phyloP scores from a whole-genome alignment of 2,329 filamentous ascomycete genomes.

The Microsporum audouinii region DNA sequence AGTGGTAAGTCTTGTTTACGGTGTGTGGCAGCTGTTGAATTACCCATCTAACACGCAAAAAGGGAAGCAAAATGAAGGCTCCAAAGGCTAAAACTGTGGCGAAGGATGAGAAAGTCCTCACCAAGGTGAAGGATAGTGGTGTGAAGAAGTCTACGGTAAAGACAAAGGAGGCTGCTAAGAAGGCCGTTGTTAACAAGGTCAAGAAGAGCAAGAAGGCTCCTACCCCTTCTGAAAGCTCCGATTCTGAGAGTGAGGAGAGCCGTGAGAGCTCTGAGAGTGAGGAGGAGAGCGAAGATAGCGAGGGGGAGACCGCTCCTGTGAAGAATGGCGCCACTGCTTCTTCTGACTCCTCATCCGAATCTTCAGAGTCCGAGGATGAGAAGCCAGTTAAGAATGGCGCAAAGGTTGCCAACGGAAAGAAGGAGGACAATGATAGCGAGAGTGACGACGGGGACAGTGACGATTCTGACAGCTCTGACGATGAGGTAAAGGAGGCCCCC shows the following conservation, averaged over 20 bases:
- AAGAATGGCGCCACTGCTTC: constrained; percentile 21
- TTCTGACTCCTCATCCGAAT: constrained; percentile 20
- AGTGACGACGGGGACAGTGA: constrained; percentile 22
- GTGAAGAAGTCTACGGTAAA: constrained; percentile 34
- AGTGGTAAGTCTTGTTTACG: background rate
- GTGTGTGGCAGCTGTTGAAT: background rate
- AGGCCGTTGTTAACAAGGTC: constrained; percentile 13
- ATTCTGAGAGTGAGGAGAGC: constrained; percentile 12
- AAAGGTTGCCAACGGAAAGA: constrained; percentile 14
- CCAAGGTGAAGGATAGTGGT: constrained; percentile 38
- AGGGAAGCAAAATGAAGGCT: constrained; percentile 26
- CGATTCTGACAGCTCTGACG: constrained; percentile 21
- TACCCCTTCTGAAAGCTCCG: constrained; percentile 11
- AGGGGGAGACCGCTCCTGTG: constrained; percentile 18
- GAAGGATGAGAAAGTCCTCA: constrained; percentile 34
- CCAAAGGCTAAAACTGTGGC: constrained; percentile 35
- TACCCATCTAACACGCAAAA: background rate
- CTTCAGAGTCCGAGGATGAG: constrained; percentile 21
- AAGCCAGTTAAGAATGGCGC: constrained; percentile 15
- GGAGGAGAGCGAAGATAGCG: constrained; percentile 13
- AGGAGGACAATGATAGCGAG: constrained; percentile 18
- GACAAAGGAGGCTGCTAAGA: constrained; percentile 18
- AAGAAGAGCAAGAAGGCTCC: constrained; percentile 13
- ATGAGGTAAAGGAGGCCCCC: constrained; percentile 13
- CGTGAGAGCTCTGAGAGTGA: constrained; percentile 8